Evolutionary conservation across 2,329 filamentous ascomycete species (phyloP).

Genomic region (Ceratocystis variospora): DNA sequence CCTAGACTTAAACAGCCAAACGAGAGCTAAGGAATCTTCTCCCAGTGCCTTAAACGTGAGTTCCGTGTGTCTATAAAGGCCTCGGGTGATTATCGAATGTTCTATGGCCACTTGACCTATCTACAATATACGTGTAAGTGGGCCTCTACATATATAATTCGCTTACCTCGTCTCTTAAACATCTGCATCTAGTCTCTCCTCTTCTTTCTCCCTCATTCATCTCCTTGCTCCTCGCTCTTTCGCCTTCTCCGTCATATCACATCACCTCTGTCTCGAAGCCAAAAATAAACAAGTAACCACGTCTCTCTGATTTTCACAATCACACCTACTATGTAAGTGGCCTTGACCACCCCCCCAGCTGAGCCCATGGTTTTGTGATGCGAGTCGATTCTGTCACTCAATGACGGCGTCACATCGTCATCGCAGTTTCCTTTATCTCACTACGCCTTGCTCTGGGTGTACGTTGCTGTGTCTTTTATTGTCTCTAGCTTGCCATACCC

Average conservation of each 20-base stretch:
- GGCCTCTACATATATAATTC: not conserved
- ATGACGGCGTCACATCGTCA: not conserved
- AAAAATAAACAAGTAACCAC: not conserved
- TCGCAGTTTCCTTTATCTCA: not conserved
- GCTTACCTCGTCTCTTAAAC: not conserved
- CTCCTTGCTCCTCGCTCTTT: not conserved
- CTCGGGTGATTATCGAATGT: not conserved
- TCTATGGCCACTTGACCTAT: not conserved
- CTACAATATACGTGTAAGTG: not conserved
- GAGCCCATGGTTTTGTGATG: not conserved
- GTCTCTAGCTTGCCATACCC: slow-evolving; percentile 6
- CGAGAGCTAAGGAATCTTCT: not conserved
- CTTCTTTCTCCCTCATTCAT: not conserved
- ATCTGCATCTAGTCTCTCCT: not conserved
- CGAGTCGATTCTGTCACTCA: not conserved
- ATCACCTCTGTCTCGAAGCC: not conserved
- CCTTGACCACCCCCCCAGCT: not conserved
- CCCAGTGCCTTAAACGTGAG: not conserved
- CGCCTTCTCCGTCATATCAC: not conserved
- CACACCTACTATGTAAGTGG: not conserved
- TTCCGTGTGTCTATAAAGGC: not conserved
- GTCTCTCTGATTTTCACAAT: not conserved
- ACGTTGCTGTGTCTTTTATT: not conserved
- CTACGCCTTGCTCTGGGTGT: not conserved
- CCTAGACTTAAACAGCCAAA: not conserved